Conservation (phyloP, 2,329 filamentous ascomycete genomes). For the Pseudogymnoascus sp. region DNA sequence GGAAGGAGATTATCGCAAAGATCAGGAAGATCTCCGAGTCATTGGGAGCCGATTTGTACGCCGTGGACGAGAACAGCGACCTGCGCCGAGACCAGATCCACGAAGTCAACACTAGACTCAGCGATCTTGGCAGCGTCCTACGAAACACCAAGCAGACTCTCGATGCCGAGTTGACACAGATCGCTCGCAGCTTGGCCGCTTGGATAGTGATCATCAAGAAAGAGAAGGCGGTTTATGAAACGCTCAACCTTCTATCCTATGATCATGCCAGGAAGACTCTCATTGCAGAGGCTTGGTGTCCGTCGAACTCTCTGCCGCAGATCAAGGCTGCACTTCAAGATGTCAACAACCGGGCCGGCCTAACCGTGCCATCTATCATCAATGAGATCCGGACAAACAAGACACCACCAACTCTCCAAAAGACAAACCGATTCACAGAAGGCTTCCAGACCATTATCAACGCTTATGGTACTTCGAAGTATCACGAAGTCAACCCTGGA, state of each 20-base stretch:
- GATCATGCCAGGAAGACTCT: constrained; percentile 91
- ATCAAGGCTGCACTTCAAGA: constrained; percentile 93
- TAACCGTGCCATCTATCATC: constrained; percentile 97
- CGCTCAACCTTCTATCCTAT: constrained; percentile 92
- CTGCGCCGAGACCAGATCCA: constrained; percentile 91
- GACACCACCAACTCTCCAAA: constrained; percentile 92
- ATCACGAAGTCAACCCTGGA: constrained; percentile 93
- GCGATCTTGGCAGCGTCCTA: constrained; percentile 85
- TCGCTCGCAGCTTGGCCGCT: constrained; percentile 81
- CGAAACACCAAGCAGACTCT: constrained; percentile 92
- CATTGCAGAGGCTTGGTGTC: constrained; percentile 96
- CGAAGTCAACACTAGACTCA: constrained; percentile 88
- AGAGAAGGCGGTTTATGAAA: constrained; percentile 95
- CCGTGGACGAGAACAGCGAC: constrained; percentile 95
- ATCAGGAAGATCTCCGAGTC: constrained; percentile 99
- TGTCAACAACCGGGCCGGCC: constrained; percentile 88
- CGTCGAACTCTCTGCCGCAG: constrained; percentile 77
- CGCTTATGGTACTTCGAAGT: constrained; percentile 94
- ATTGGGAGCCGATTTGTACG: constrained; percentile 90
- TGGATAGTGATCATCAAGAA: constrained; percentile 99
- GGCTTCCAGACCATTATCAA: constrained; percentile 99
- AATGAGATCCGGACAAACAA: constrained; percentile 97
- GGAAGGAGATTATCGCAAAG: constrained; percentile 96
- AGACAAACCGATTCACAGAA: constrained; percentile 97
- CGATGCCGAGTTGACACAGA: constrained; percentile 86